A percentile compares a stretch with the other conserved stretches of the same genome.
Conservation (phyloP, 2,329 filamentous ascomycete species). For the Trichoderma simmonsii region DNA sequence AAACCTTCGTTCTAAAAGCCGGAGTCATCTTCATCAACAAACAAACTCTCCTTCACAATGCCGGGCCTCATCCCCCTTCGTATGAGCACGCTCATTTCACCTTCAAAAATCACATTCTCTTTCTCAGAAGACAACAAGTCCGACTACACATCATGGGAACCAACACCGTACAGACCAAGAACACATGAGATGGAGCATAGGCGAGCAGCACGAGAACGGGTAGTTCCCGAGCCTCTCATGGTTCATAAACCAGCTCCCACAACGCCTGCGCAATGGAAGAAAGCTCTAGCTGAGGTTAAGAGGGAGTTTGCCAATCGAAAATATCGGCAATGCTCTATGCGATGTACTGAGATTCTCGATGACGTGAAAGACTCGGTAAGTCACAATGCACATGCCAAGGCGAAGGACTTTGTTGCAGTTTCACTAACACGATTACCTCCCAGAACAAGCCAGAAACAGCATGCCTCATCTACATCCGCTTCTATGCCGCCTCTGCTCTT, state of each 20-base stretch:
- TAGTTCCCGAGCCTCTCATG: slow-evolving; percentile 22
- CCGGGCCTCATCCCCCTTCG: slow-evolving; percentile 33
- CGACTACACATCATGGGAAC: background rate
- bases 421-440: background rate
- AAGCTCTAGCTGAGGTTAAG: slow-evolving; percentile 52
- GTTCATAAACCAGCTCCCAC: slow-evolving; percentile 37
- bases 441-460: slow-evolving; percentile 43
- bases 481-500: slow-evolving; percentile 59
- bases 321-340: slow-evolving; percentile 51
- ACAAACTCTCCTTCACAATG: slow-evolving; percentile 24
- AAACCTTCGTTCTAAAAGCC: background rate
- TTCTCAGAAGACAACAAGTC: background rate
- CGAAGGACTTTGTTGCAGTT: background rate
- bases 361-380: slow-evolving; percentile 44
- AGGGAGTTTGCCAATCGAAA: slow-evolving; percentile 48
- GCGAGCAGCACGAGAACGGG: background rate
- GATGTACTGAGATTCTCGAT: slow-evolving; percentile 53
- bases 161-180: background rate
- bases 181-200: background rate
- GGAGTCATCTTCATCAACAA: background rate
- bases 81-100: slow-evolving; percentile 23
- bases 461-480: slow-evolving; percentile 57
- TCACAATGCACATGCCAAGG: background rate
- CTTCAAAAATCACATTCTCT: slow-evolving; percentile 10
- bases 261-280: slow-evolving; percentile 50